Evolutionary conservation across 2,329 filamentous ascomycete genomes (phyloP), one percentile per base, ranked within the genome.

Genomic region (Aspergillus vadensis): DNA sequence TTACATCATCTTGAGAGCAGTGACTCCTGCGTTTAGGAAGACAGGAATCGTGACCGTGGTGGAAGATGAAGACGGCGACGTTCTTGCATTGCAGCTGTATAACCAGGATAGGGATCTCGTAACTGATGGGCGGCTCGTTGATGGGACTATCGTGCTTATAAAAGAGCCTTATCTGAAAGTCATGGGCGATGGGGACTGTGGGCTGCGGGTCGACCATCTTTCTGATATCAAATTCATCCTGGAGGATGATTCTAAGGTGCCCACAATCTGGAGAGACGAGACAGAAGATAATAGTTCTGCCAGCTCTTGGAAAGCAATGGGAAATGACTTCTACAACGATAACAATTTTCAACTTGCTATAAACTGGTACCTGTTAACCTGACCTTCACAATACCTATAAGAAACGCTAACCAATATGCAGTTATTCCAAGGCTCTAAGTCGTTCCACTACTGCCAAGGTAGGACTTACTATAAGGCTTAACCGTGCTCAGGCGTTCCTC

Each of bases 151-250:
- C 0, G 73, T 79, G 10, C 65, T 85, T 27, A 55, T 86, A 27
- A 87, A 85, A 62, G 83, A 86, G 59, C 83, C 83, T 0, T 86
- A 79, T 64, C 77, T 85, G 64, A 83, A 81, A 62, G 30, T 67
- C 0, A 73, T 74, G 23, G 69, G 67, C 0, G 69, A 79, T 27
- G 78, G 78, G 2, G 51, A 70, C 0, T 82, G 81, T 66, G 74
- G 71, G 0, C 36, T 86, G 23, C 76, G 82, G 5, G 80, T 85
- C 6, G 84, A 86, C 59, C 84, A 86, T 66, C 65, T 81, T 15
- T 79, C 77, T 15, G 83, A 86, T 58, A 63, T 86, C 17, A 61
- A 79, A 3, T 75, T 73, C 60, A 59, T 84, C 2, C 55, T 71
- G 0, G 54, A 63, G 0, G 49, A 65, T 17, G 77, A 84, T 43